phyloP scores from a whole-genome alignment of 1,284 basidiomycete species.

The Ceratobasidium sp. region DNA sequence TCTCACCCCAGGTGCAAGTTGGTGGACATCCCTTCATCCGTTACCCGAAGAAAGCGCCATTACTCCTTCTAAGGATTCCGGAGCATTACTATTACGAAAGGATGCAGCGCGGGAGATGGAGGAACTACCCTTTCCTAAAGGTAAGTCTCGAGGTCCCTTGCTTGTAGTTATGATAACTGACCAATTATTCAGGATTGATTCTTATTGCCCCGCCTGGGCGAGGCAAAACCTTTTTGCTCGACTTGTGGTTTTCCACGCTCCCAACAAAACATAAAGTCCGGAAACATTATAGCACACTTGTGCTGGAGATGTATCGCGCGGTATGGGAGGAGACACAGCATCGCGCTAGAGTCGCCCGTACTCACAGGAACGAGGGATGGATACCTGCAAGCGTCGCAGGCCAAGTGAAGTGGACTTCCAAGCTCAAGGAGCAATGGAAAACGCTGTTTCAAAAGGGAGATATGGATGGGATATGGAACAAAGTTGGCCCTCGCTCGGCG shows the following conservation, averaged over 20 bases:
- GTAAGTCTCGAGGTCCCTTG: slow-evolving; percentile 45
- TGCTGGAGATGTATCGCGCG: slow-evolving; percentile 71
- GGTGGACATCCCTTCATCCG: slow-evolving; percentile 47
- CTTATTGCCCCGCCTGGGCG: slow-evolving; percentile 60
- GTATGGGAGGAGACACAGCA: slow-evolving; percentile 63
- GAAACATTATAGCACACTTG: slow-evolving; percentile 72
- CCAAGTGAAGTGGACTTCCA: slow-evolving; percentile 51
- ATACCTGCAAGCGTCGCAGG: slow-evolving; percentile 42
- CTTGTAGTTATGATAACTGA: slow-evolving; percentile 12
- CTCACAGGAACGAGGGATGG: slow-evolving; percentile 35
- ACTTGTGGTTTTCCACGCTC: slow-evolving; percentile 67
- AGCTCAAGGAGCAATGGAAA: slow-evolving; percentile 51
- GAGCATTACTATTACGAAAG: slow-evolving; percentile 58
- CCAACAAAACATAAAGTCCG: slow-evolving; percentile 66
- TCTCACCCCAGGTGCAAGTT: slow-evolving; percentile 26
- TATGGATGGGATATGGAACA: slow-evolving; percentile 48
- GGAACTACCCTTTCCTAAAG: slow-evolving; percentile 62
- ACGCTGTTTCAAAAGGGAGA: slow-evolving; percentile 49
- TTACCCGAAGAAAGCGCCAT: slow-evolving; percentile 40
- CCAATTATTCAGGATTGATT: slow-evolving; percentile 51
- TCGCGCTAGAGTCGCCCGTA: slow-evolving; percentile 50
- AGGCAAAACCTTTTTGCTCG: slow-evolving; percentile 66
- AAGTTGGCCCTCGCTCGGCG: slow-evolving; percentile 38
- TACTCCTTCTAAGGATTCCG: slow-evolving; percentile 41
- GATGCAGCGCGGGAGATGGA: slow-evolving; percentile 67